Evolutionary conservation across 202 grass and related monocot species (phyloP).

Genomic region (Brachypodium distachyon): DNA sequence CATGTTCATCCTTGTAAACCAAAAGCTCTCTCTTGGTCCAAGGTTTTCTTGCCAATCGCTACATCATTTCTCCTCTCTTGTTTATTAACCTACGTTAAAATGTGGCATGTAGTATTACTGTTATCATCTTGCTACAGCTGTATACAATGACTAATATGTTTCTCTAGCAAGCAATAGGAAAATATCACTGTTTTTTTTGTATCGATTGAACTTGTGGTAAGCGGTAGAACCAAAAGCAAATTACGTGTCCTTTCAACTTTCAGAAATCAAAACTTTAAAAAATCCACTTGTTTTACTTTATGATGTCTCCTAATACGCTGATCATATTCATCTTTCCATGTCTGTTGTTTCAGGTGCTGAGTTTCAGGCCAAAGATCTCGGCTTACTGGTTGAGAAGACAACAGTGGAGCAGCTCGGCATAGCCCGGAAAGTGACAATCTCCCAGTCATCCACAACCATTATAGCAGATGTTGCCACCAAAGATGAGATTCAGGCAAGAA

Average conservation of each 20-base stretch:
- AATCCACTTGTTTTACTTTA: neutral
- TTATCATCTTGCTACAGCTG: neutral
- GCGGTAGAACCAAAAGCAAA: neutral
- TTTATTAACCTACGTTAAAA: neutral
- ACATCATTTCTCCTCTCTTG: neutral
- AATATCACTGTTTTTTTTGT: neutral
- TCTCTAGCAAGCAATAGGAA: too few relatives aligned
- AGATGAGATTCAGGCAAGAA: slow-evolving; percentile 82
- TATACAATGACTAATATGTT: too few relatives aligned
- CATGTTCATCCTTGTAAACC: slow-evolving; percentile 1
- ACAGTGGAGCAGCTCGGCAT: slow-evolving; percentile 73
- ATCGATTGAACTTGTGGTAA: neutral
- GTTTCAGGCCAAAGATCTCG: slow-evolving; percentile 92
- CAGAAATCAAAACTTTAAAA: neutral
- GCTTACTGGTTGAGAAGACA: slow-evolving; percentile 69
- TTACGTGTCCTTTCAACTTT: neutral
- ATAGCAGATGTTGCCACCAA: slow-evolving; percentile 83
- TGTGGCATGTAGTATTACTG: neutral
- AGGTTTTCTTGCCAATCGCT: neutral
- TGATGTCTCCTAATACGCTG: neutral
- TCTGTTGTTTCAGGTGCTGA: slow-evolving; percentile 61
- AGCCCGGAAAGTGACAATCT: slow-evolving; percentile 77
- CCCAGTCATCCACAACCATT: slow-evolving; percentile 53
- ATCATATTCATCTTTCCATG: neutral
- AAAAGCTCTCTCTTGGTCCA: neutral